phyloP scores from a whole-genome alignment of 139 green algal genomes.

The Gonium pectorale region DNA sequence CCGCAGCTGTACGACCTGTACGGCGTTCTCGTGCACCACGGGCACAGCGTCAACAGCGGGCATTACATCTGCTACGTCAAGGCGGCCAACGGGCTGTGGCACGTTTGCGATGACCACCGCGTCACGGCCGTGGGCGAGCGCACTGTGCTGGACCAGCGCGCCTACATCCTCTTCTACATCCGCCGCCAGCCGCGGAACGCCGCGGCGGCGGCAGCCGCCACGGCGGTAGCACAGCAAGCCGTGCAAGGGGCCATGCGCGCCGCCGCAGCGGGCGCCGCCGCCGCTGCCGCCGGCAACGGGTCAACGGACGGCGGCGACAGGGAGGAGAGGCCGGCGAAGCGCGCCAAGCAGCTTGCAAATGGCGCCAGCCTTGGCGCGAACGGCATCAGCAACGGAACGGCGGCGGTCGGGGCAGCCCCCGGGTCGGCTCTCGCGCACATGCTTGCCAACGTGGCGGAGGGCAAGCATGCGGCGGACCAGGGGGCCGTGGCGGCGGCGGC shows the following conservation, averaged over 20 bases:
- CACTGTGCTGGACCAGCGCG: slow-evolving; percentile 84
- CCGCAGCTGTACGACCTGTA: slow-evolving; percentile 86
- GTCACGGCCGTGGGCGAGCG: slow-evolving; percentile 57
- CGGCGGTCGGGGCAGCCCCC: background rate
- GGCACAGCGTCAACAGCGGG: slow-evolving; percentile 84
- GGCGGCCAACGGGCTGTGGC: slow-evolving; percentile 84
- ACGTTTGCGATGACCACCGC: slow-evolving; percentile 86
- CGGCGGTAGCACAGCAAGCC: background rate
- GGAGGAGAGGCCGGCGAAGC: background rate
- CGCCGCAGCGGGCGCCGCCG: background rate
- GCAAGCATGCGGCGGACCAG: background rate
- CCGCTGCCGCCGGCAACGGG: too few relatives aligned
- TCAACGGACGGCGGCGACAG: too few relatives aligned
- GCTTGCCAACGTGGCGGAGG: slow-evolving; percentile 17
- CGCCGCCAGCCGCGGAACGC: slow-evolving; percentile 33
- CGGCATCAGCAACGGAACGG: background rate
- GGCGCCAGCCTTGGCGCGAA: background rate
- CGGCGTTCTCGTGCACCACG: slow-evolving; percentile 92
- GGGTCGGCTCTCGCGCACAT: slow-evolving; percentile 2
- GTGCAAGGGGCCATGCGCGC: background rate
- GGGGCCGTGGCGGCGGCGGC: background rate
- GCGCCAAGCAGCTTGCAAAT: background rate
- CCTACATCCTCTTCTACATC: slow-evolving; percentile 98
- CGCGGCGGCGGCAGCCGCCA: background rate
- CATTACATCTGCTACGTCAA: slow-evolving; percentile 94